phyloP scores from a whole-genome alignment of 164 flowering plant species.

The Nymphaea colorata region DNA sequence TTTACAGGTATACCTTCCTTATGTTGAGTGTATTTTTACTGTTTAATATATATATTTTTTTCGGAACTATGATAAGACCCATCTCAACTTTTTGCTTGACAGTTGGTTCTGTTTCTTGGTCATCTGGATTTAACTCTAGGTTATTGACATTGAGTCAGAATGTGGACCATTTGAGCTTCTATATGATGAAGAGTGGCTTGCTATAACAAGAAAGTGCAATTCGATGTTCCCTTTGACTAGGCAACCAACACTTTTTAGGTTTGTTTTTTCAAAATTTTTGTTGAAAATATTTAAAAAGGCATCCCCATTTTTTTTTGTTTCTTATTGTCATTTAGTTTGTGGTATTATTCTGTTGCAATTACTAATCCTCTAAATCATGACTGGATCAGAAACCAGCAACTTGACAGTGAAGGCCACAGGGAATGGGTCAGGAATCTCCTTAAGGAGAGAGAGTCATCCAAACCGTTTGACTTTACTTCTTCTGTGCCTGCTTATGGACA shows the following conservation, averaged over 20 bases:
- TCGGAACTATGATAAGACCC: no score
- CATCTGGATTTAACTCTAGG: slow-evolving; percentile 18
- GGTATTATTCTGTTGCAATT: not conserved
- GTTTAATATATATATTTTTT: not conserved
- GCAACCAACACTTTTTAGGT: slow-evolving; percentile 38
- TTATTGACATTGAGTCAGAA: slow-evolving; percentile 70
- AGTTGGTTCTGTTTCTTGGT: not conserved
- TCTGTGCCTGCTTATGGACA: no score
- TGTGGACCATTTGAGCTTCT: slow-evolving; percentile 75
- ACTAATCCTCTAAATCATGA: slow-evolving; percentile 1
- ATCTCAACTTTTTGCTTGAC: not conserved
- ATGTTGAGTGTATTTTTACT: no score
- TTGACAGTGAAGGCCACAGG: slow-evolving; percentile 41
- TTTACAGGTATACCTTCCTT: slow-evolving; percentile 48
- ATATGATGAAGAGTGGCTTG: slow-evolving; percentile 97
- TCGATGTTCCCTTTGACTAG: slow-evolving; percentile 47
- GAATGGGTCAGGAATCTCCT: slow-evolving; percentile 53
- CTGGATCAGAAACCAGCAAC: slow-evolving; percentile 26
- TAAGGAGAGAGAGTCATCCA: slow-evolving; percentile 40
- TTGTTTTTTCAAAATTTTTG: slow-evolving; percentile 6
- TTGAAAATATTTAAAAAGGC: not conserved
- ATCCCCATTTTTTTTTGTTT: not conserved
- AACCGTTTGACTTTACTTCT: slow-evolving; percentile 60
- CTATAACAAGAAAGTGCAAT: slow-evolving; percentile 61
- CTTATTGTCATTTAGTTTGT: not conserved